Evolutionary conservation across 2,329 filamentous ascomycete genomes (phyloP).

Genomic region (Botrytis fragariae): DNA sequence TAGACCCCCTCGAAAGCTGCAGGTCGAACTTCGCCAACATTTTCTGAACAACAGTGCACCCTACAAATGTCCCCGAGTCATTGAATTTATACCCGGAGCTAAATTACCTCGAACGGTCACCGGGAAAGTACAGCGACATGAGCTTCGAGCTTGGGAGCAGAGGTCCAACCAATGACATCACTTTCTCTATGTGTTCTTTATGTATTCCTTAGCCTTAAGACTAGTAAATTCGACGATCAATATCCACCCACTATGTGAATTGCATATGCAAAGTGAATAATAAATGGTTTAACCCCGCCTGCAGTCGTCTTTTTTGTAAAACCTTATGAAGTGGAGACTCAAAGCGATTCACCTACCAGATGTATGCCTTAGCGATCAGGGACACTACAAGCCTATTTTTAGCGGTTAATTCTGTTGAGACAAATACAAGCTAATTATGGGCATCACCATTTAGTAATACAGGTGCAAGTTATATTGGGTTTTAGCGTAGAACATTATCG

Average conservation of each 20-base stretch:
- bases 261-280: neutral
- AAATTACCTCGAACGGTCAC: neutral
- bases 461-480: too few species aligned
- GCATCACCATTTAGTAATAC: neutral
- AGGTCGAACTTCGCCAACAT: neutral
- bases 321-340: neutral
- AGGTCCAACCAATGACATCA: neutral
- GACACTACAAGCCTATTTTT: neutral
- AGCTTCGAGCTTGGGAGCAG: neutral
- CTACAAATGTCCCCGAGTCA: neutral
- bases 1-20: neutral
- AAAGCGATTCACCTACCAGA: neutral
- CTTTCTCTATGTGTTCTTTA: neutral
- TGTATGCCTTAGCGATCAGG: neutral
- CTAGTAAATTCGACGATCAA: neutral
- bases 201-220: neutral
- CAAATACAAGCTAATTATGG: neutral
- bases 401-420: neutral
- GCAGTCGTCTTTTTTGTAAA: neutral
- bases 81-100: neutral
- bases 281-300: neutral
- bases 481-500: neutral
- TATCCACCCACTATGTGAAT: neutral
- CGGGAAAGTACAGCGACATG: neutral
- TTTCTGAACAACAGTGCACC: neutral